Evolutionary conservation across 2,329 filamentous ascomycete species (phyloP).

Genomic region (Talaromyces sp.): DNA sequence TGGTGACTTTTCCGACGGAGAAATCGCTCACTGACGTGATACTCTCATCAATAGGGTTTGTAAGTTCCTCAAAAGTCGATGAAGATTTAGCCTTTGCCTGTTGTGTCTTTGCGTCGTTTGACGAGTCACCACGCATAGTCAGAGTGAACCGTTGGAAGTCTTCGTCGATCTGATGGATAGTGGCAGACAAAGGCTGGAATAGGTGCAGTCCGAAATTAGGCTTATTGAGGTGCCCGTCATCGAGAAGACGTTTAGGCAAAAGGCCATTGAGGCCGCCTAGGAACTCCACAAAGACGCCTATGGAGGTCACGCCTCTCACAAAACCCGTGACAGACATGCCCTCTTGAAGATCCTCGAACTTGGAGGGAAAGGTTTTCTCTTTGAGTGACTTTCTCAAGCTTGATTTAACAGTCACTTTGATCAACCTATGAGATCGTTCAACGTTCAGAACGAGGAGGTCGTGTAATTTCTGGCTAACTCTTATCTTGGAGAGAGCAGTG

Average conservation of each 20-base stretch:
- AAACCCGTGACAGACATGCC: conserved; percentile 71
- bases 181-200: conserved; percentile 69
- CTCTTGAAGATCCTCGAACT: conserved; percentile 66
- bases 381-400: conserved; percentile 73
- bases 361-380: conserved; percentile 65
- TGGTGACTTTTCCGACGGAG: conserved; percentile 65
- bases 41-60: conserved; percentile 61
- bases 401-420: conserved; percentile 77
- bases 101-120: conserved; percentile 35
- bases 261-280: conserved; percentile 71
- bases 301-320: conserved; percentile 75
- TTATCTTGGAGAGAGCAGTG: conserved; percentile 72
- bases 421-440: conserved; percentile 67
- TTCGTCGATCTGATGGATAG: conserved; percentile 67
- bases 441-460: conserved; percentile 87
- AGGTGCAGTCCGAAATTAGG: conserved; percentile 75
- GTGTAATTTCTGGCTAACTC: conserved; percentile 75
- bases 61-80: conserved; percentile 18
- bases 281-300: conserved; percentile 86
- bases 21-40: conserved; percentile 68
- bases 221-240: conserved; percentile 62
- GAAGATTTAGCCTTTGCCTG: conserved; percentile 18
- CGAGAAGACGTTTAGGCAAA: conserved; percentile 72
- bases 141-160: conserved; percentile 66
- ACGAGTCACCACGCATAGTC: conserved; percentile 44